Conservation (phyloP, 345 rosid genomes). For the Melaleuca quinquenervia region DNA sequence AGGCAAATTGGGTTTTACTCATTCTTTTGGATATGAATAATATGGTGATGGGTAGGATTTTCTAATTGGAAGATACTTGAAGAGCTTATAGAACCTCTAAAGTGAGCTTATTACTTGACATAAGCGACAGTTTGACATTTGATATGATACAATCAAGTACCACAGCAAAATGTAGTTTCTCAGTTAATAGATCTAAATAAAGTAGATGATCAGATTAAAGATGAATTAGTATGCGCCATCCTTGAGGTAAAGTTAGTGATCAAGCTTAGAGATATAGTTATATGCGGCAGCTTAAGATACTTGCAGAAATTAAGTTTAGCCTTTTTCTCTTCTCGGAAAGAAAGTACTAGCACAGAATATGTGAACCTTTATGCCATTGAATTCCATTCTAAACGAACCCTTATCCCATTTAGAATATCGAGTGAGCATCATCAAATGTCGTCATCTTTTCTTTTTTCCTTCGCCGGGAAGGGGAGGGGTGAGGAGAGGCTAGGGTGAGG, state of each 20-base stretch:
- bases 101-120: neutral
- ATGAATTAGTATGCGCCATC: neutral
- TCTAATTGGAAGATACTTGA: neutral
- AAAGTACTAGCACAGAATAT: neutral
- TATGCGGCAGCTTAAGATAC: neutral
- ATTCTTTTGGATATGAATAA: neutral
- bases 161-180: neutral
- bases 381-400: neutral
- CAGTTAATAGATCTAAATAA: neutral
- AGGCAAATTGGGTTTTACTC: neutral
- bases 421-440: neutral
- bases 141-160: neutral
- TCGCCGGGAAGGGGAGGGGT: neutral
- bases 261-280: neutral
- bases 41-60: neutral
- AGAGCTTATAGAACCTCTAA: neutral
- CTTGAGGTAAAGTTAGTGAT: neutral
- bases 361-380: neutral
- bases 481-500: neutral
- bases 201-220: neutral
- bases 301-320: neutral
- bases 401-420: neutral
- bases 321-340: neutral
- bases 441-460: neutral
- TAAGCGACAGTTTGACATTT: neutral